Percentiles rank a stretch among this genome's conserved stretches.
These are phyloP conservation scores for Teratosphaeria destructans DNA, from an alignment of 2,329 filamentous ascomycete genomes.

Conservation along the genomic window DNA sequence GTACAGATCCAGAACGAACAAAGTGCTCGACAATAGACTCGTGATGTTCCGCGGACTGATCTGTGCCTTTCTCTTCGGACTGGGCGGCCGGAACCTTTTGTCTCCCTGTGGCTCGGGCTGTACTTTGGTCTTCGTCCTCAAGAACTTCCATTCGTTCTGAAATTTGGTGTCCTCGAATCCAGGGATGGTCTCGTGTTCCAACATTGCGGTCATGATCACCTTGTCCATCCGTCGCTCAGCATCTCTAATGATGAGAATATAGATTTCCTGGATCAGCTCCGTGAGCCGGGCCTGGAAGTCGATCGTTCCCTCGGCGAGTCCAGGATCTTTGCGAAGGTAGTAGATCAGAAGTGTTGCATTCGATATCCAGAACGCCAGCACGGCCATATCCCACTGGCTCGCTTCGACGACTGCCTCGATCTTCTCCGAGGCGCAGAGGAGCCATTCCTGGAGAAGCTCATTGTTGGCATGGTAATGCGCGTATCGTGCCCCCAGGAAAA, in stretches of 20 bases:
- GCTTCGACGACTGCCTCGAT: constrained; percentile 95
- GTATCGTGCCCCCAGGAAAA: constrained; percentile 91
- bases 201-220: constrained; percentile 82
- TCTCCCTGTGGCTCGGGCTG: constrained; percentile 73
- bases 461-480: constrained; percentile 90
- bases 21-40: constrained; percentile 83
- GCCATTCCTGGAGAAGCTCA: constrained; percentile 69
- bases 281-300: constrained; percentile 89
- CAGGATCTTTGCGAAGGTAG: constrained; percentile 89
- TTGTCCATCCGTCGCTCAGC: constrained; percentile 94
- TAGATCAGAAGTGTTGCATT: constrained; percentile 92
- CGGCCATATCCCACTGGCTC: constrained; percentile 99
- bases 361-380: constrained; percentile 96
- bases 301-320: constrained; percentile 66
- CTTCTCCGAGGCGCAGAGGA: constrained; percentile 82
- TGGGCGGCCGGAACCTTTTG: constrained; percentile 83
- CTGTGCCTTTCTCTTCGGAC: constrained; percentile 84
- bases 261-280: constrained; percentile 95
- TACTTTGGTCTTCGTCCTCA: constrained; percentile 80
- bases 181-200: constrained; percentile 96
- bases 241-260: constrained; percentile 92
- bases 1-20: constrained; percentile 97
- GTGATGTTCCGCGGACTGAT: constrained; percentile 91
- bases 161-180: constrained; percentile 95
- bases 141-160: constrained; percentile 97